Evolutionary conservation across 1,139 yeast species (phyloP).

Genomic region (Magnusiomyces paraingens): DNA sequence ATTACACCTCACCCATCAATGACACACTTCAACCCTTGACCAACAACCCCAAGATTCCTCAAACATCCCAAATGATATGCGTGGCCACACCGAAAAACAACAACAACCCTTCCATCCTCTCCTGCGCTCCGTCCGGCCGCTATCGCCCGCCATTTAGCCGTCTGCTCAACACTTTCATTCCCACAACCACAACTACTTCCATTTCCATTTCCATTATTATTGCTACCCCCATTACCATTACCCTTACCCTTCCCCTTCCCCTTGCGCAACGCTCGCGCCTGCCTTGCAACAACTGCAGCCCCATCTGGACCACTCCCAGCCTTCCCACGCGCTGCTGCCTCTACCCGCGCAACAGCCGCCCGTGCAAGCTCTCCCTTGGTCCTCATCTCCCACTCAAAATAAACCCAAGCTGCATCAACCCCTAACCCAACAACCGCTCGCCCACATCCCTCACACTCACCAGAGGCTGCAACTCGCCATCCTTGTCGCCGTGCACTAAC

Average conservation of each 20-base stretch:
- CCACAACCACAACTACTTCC: neutral
- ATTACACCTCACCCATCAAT: constrained; percentile 16
- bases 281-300: constrained; percentile 3
- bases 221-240: constrained; percentile 2
- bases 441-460: constrained; percentile 67
- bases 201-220: too few species aligned
- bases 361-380: constrained; percentile 12
- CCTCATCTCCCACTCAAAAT: constrained; percentile 30
- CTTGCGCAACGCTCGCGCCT: constrained; percentile 8
- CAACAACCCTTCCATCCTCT: constrained; percentile 26
- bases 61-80: constrained; percentile 64
- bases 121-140: constrained; percentile 21
- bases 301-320: constrained; percentile 5
- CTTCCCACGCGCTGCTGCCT: constrained; percentile 10
- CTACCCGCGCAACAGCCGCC: constrained; percentile 7
- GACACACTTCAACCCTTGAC: constrained; percentile 13
- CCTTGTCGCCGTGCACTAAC: constrained; percentile 45
- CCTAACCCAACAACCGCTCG: constrained; percentile 58
- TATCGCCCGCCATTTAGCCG: constrained; percentile 11
- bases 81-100: constrained; percentile 54
- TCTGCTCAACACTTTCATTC: neutral
- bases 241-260: constrained; percentile 13
- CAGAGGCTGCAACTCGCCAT: constrained; percentile 48
- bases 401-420: constrained; percentile 36
- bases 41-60: constrained; percentile 37